Evolutionary conservation across 345 rosid species (phyloP), one percentile per base, ranked within the genome.

Genomic region (Cardamine occulta): DNA sequence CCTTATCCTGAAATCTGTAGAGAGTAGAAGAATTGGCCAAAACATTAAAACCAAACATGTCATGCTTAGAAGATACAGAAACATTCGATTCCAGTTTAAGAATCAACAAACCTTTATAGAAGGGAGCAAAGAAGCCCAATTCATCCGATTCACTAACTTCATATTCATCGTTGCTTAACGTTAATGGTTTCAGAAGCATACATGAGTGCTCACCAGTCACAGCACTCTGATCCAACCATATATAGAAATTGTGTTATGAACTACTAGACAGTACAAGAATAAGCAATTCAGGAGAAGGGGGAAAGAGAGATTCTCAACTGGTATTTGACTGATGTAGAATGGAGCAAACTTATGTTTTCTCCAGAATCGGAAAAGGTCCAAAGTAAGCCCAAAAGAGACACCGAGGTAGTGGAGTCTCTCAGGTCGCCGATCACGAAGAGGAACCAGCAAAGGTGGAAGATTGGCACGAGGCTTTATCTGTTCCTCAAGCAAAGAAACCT

Each of bases 281-380:
- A 61, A 44, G 45, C 49, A 73, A 54, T 63, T 45, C 49, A 56
- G 70, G 60, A 29, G 58, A 67, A 44, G 45, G 56, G 17, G 21
- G 9, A 45, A 17, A 53, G 77, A 66, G 40, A 21, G 21, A 57
- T 75, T 86, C 86, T 84, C 35, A 91, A 95, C 99, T 87, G 96
- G 87, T 81, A 85, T 86, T 70, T 87, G 93, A 78, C 94, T 87
- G 74, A 94, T 78, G 73, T 87, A 94, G 77, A 91, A 94, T 12
- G 98, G 97, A 74, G 89, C 86, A 84, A 94, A 94, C 66, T 84
- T 92, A 73, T 83, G 96, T 77, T 84, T 91, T 82, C 89, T 80
- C 98, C 98, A 91, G 76, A 94, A 94, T 56, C 97, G 97, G 65
- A 88, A 86, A 71, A 94, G 98, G 74, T 88, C 98, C 79, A 91